These are phyloP conservation scores for Hydrangea macrophylla DNA, from an alignment of 148 eudicot species.

Conservation along the genomic window DNA sequence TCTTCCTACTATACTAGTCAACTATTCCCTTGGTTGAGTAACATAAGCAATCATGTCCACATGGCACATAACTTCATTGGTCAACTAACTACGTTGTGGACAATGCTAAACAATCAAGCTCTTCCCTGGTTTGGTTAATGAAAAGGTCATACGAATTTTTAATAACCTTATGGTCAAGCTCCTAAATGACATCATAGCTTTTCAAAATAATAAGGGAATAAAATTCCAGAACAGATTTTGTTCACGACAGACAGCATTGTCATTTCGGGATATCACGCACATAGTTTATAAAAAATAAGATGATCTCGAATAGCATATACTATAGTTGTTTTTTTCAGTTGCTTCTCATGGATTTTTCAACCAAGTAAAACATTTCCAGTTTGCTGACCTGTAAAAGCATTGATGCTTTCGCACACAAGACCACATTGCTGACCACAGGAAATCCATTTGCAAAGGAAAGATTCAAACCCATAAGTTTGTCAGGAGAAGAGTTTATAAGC, in stretches of 20 bases:
- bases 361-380: neutral
- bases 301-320: neutral
- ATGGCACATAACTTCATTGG: too few relatives aligned
- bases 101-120: too few relatives aligned
- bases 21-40: too few relatives aligned
- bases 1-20: too few relatives aligned
- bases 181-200: neutral
- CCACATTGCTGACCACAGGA: conserved; percentile 62
- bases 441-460: conserved; percentile 66
- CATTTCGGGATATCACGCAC: neutral
- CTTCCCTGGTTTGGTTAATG: too few relatives aligned
- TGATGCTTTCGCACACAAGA: conserved; percentile 82
- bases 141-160: too few relatives aligned
- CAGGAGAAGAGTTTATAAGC: conserved; percentile 77
- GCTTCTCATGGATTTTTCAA: neutral
- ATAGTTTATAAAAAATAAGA: neutral
- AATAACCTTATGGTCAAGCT: too few relatives aligned
- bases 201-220: neutral
- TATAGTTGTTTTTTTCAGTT: neutral
- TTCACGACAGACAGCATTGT: neutral
- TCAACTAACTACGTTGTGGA: too few relatives aligned
- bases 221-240: neutral
- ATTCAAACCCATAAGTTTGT: conserved; percentile 69
- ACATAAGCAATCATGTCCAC: too few relatives aligned
- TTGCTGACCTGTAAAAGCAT: conserved; percentile 74